Evolutionary conservation across 805 yeast genomes (phyloP).

Genomic region (Schizosaccharomyces lindneri): DNA sequence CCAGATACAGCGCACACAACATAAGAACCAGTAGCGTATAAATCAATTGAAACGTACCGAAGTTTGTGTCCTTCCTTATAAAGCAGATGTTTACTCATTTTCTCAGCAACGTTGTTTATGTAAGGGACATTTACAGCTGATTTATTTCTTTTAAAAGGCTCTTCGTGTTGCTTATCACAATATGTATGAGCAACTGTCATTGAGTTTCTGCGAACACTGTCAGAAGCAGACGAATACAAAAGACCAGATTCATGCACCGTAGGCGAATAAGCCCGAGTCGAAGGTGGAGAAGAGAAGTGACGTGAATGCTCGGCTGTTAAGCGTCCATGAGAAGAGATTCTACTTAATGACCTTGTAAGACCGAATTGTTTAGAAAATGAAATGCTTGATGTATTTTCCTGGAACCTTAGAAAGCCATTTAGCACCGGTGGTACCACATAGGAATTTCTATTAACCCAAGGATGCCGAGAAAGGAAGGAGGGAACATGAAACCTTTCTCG

Average conservation of each 20-base stretch:
- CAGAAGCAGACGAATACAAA: neutral
- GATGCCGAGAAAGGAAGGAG: neutral
- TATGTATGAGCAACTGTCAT: neutral
- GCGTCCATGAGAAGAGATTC: neutral
- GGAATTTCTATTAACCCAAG: neutral
- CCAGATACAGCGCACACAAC: constrained; percentile 1
- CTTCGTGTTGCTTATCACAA: neutral
- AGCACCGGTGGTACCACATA: neutral
- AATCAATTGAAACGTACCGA: neutral
- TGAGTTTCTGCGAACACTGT: neutral
- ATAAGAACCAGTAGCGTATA: neutral
- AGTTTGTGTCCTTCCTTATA: neutral
- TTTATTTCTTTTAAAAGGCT: neutral
- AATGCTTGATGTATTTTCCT: neutral
- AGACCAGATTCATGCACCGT: neutral
- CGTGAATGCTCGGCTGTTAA: neutral
- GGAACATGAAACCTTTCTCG: neutral
- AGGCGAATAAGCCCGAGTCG: neutral
- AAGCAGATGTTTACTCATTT: neutral
- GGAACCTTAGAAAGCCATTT: neutral
- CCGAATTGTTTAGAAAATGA: neutral
- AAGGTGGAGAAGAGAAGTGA: neutral
- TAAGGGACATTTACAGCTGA: neutral
- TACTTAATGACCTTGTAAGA: neutral
- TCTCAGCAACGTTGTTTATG: neutral